phyloP scores from a whole-genome alignment of 306 rosid genomes.

The Rosa chinensis region DNA sequence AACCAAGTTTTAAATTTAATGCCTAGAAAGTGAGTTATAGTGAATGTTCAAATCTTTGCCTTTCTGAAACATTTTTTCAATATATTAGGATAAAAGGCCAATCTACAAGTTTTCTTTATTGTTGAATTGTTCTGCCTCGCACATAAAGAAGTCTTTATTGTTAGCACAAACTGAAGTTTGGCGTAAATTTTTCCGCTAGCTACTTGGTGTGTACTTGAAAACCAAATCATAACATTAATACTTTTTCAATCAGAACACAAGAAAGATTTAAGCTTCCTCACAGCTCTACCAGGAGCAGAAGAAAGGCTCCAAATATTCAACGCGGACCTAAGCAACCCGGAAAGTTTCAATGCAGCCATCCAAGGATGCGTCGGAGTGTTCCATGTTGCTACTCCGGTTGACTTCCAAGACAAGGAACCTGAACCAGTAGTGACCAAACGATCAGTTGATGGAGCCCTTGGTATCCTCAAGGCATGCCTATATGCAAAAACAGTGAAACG shows the following conservation, averaged over 20 bases:
- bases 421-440: slow-evolving; percentile 46
- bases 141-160: background rate
- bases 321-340: slow-evolving; percentile 36
- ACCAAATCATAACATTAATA: background rate
- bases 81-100: background rate
- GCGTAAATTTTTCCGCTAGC: background rate
- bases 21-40: background rate
- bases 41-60: background rate
- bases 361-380: slow-evolving; percentile 53
- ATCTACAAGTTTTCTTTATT: background rate
- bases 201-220: background rate
- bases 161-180: background rate
- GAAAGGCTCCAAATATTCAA: slow-evolving; percentile 36
- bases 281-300: slow-evolving; percentile 43
- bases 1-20: background rate
- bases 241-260: slow-evolving; percentile 15
- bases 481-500: slow-evolving; percentile 46
- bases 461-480: slow-evolving; percentile 50
- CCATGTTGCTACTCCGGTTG: slow-evolving; percentile 53
- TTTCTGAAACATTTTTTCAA: background rate
- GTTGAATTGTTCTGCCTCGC: background rate
- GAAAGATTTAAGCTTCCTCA: slow-evolving; percentile 51
- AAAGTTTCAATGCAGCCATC: slow-evolving; percentile 41
- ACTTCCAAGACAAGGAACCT: slow-evolving; percentile 34
- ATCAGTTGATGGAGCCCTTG: slow-evolving; percentile 52